Conservation (phyloP, 2,329 filamentous ascomycete genomes). For the Fusarium begoniae region DNA sequence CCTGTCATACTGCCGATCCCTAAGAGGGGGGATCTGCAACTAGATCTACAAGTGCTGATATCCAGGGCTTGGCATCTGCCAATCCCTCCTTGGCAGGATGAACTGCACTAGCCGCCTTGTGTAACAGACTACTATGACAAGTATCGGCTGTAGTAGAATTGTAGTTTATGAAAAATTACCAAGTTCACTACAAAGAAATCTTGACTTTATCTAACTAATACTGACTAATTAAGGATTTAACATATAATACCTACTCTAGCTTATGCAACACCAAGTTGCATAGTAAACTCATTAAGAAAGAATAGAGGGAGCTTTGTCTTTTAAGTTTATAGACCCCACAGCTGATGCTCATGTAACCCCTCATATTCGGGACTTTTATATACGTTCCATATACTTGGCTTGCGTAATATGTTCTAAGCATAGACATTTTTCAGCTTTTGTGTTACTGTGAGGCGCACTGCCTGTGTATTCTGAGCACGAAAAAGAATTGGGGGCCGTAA, state of each 20-base stretch:
- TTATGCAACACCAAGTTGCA: neutral
- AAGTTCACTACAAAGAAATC: rapidly evolving
- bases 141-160: neutral
- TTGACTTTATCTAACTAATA: neutral
- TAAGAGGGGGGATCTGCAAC: neutral
- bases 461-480: too few species aligned
- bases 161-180: neutral
- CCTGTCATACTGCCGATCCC: neutral
- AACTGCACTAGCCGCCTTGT: neutral
- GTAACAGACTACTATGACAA: neutral
- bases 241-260: neutral
- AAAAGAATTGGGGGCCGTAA: neutral
- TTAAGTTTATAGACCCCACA: too few species aligned
- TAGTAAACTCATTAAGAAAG: neutral
- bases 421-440: neutral
- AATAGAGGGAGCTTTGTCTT: too few species aligned
- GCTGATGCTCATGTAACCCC: too few species aligned
- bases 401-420: neutral
- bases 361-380: too few species aligned
- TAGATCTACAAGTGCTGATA: neutral
- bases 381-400: neutral
- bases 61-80: neutral
- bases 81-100: neutral
- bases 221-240: neutral
- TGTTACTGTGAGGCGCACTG: neutral